Evolutionary conservation across 148 eudicot genomes (phyloP).

Genomic region (Suaeda aralocaspica): DNA sequence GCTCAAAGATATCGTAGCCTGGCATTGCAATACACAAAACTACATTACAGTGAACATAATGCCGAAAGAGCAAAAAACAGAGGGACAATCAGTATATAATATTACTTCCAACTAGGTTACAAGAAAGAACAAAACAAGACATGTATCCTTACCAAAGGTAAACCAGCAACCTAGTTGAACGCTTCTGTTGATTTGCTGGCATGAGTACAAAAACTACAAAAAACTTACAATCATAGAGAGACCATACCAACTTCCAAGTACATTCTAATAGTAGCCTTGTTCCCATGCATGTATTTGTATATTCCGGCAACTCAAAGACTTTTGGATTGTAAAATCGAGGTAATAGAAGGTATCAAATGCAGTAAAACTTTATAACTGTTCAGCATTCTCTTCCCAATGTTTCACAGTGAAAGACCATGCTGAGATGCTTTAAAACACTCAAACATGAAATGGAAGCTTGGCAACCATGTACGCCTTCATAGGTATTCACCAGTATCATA

Average conservation of each 20-base stretch:
- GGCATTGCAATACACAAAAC: conserved; percentile 29
- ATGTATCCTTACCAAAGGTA: conserved; percentile 71
- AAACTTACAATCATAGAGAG: conserved; percentile 46
- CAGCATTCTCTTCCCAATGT: conserved; percentile 8
- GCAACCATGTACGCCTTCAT: background rate
- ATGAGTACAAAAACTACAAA: conserved; percentile 47
- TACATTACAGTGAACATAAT: conserved; percentile 26
- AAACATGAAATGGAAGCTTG: conserved; percentile 3
- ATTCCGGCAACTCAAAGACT: conserved; percentile 33
- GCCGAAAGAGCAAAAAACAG: conserved; percentile 4
- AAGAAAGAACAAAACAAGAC: conserved; percentile 47
- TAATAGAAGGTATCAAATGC: conserved; percentile 22
- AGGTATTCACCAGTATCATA: background rate
- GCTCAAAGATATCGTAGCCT: conserved; percentile 30
- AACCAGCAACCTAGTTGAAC: conserved; percentile 70
- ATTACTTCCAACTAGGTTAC: conserved; percentile 17
- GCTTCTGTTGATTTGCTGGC: conserved; percentile 68
- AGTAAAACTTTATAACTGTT: conserved; percentile 7
- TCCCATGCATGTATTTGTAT: conserved; percentile 27
- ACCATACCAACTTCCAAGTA: conserved; percentile 44
- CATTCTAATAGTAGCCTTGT: conserved; percentile 36
- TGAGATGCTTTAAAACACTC: conserved; percentile 10
- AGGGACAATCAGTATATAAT: conserved; percentile 13
- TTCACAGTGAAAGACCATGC: background rate
- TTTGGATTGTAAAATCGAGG: conserved; percentile 32